Evolutionary conservation across 2,329 filamentous ascomycete species (phyloP).

Genomic region (Monosporascus sp.): DNA sequence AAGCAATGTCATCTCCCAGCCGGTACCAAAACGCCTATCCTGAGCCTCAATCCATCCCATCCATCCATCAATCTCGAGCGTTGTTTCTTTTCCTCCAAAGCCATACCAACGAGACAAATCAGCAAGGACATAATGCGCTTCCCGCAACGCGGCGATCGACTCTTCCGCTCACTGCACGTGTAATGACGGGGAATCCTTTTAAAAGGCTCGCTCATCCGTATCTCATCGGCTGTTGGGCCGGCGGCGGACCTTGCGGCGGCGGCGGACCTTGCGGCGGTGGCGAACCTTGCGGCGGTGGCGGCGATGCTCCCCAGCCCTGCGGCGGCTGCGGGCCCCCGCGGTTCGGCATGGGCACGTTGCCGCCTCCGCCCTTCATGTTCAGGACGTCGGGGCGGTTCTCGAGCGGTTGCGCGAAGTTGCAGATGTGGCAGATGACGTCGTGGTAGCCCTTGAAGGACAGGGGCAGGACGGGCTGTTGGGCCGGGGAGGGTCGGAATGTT

Average conservation of each 20-base stretch:
- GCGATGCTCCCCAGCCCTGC: constrained; percentile 27
- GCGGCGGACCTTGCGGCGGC: constrained; percentile 6
- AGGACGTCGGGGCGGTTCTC: constrained; percentile 51
- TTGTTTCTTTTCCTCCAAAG: too few relatives aligned
- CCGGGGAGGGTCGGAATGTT: not conserved
- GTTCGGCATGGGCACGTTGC: constrained; percentile 30
- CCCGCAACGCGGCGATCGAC: too few relatives aligned
- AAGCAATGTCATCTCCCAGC: too few relatives aligned
- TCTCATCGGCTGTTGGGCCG: not conserved
- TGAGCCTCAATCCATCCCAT: too few relatives aligned
- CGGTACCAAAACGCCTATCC: too few relatives aligned
- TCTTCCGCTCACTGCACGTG: too few relatives aligned
- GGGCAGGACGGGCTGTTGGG: constrained; percentile 65
- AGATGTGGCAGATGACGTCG: constrained; percentile 69
- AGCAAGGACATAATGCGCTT: too few relatives aligned
- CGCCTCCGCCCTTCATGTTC: constrained; percentile 42
- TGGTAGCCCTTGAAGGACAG: constrained; percentile 62
- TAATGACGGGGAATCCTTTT: too few relatives aligned
- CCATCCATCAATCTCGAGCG: too few relatives aligned
- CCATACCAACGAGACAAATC: too few relatives aligned
- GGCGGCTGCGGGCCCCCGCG: constrained; percentile 21
- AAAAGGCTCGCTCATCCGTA: not conserved
- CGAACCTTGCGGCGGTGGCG: constrained; percentile 28
- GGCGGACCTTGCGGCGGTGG: too few relatives aligned
- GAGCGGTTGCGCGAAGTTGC: constrained; percentile 67